Percentiles rank a stretch among this genome's conserved stretches.
phyloP scores from a whole-genome alignment of 768 basidiomycete genomes.

The Hypholoma fasciculare region DNA sequence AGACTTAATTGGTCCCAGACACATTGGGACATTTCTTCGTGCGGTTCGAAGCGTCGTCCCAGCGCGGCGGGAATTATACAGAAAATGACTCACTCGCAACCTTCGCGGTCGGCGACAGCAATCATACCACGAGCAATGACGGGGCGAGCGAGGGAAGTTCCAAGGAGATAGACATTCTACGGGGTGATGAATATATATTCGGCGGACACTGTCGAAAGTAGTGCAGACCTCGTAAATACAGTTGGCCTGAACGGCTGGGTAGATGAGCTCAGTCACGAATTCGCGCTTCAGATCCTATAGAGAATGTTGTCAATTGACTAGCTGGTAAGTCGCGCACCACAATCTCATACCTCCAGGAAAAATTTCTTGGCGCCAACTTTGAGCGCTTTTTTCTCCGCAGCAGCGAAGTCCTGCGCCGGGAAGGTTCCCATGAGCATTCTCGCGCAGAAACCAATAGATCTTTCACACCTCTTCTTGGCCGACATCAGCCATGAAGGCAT shows the following conservation, averaged over 20 bases:
- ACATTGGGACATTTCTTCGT: neutral
- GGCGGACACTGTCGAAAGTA: constrained; percentile 1
- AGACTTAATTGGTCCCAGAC: neutral
- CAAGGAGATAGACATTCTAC: constrained; percentile 94
- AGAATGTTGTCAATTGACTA: neutral
- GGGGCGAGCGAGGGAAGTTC: constrained; percentile 96
- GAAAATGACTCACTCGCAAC: constrained; percentile 80
- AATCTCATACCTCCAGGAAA: constrained; percentile 69
- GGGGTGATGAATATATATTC: neutral
- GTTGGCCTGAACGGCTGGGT: constrained; percentile 97
- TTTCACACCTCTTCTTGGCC: constrained; percentile 80
- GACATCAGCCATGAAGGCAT: constrained; percentile 96
- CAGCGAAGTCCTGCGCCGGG: constrained; percentile 77
- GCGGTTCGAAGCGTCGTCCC: neutral
- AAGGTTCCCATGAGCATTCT: constrained; percentile 7
- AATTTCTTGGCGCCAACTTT: constrained; percentile 95
- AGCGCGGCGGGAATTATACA: neutral
- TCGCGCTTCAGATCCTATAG: constrained; percentile 88
- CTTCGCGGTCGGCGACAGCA: constrained; percentile 82
- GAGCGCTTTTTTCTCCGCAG: constrained; percentile 87
- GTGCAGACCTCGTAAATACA: constrained; percentile 92
- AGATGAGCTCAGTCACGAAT: constrained; percentile 95
- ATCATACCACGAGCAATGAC: constrained; percentile 99
- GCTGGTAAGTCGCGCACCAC: neutral
- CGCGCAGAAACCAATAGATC: neutral